phyloP scores from a whole-genome alignment of 2,329 filamentous ascomycete species.

The Boeremia exigua region DNA sequence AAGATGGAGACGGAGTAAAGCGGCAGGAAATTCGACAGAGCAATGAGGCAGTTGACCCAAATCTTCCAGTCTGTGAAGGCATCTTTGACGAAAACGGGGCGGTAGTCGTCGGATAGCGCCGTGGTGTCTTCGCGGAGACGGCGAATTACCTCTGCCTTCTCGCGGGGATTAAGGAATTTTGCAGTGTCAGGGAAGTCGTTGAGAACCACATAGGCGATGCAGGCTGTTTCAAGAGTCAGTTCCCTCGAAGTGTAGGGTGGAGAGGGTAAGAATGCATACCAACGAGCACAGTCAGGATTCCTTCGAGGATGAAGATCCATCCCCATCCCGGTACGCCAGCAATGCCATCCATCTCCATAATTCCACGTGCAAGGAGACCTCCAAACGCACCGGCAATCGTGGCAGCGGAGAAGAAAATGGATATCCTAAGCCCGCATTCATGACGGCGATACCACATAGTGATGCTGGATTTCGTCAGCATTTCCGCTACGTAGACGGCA shows the following conservation, averaged over 20 bases:
- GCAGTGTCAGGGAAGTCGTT: slow-evolving; percentile 9
- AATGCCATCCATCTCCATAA: background rate
- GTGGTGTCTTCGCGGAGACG: background rate
- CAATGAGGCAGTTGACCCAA: slow-evolving; percentile 3
- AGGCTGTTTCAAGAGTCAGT: background rate
- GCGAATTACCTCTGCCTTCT: background rate
- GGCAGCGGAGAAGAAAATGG: background rate
- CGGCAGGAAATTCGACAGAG: slow-evolving; percentile 3
- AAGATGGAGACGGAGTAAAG: slow-evolving; percentile 69
- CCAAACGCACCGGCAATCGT: background rate
- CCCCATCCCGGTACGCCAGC: background rate
- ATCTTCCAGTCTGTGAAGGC: slow-evolving; percentile 13
- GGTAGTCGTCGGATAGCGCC: slow-evolving; percentile 5
- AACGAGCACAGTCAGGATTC: background rate
- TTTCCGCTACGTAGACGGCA: too few species aligned
- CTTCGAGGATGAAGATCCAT: background rate
- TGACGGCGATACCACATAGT: background rate
- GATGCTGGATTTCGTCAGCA: background rate
- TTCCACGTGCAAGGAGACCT: background rate
- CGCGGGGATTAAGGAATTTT: background rate
- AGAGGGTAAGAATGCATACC: background rate
- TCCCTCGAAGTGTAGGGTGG: too few species aligned
- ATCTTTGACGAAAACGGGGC: slow-evolving; percentile 2
- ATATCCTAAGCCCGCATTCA: background rate
- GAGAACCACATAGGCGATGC: background rate